Evolutionary conservation across 2,329 filamentous ascomycete genomes (phyloP).

Genomic region (Aspergillus sp.): DNA sequence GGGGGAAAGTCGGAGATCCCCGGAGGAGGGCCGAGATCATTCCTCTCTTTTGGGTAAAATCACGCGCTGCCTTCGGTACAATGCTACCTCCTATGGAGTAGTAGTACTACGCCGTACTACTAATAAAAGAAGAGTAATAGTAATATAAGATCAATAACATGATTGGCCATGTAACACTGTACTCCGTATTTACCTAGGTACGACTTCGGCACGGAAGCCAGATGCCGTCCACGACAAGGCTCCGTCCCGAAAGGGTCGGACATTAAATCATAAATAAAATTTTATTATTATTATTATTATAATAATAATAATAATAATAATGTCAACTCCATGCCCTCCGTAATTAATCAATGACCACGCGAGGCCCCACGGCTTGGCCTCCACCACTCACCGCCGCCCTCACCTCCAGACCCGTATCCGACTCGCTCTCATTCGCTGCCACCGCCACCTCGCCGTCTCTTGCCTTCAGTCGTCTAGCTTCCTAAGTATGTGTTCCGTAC

Average conservation of each 20-base stretch:
- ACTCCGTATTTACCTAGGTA: not conserved
- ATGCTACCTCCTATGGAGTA: not conserved
- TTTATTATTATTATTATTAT: too few species aligned
- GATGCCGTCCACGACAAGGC: not conserved
- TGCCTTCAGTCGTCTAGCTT: too few species aligned
- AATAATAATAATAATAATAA: not conserved
- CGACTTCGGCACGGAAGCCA: not conserved
- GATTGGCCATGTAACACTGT: too few species aligned
- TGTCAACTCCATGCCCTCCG: too few species aligned
- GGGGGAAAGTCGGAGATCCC: slow-evolving; percentile 5
- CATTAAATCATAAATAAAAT: too few species aligned
- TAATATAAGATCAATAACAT: too few species aligned
- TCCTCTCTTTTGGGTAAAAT: not conserved
- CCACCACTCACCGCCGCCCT: not conserved
- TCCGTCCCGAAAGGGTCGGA: not conserved
- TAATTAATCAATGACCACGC: too few species aligned
- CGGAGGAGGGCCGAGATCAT: slow-evolving; percentile 9
- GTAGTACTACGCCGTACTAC: too few species aligned
- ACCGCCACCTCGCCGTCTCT: not conserved
- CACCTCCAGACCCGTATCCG: too few species aligned
- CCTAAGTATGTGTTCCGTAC: too few species aligned
- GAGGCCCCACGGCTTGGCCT: not conserved
- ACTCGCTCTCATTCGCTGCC: not conserved
- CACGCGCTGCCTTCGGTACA: not conserved
- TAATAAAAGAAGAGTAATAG: too few species aligned